Percentiles rank a stretch among this genome's conserved stretches.
Conservation (phyloP, 805 yeast species). For the Candida morakotiae region DNA sequence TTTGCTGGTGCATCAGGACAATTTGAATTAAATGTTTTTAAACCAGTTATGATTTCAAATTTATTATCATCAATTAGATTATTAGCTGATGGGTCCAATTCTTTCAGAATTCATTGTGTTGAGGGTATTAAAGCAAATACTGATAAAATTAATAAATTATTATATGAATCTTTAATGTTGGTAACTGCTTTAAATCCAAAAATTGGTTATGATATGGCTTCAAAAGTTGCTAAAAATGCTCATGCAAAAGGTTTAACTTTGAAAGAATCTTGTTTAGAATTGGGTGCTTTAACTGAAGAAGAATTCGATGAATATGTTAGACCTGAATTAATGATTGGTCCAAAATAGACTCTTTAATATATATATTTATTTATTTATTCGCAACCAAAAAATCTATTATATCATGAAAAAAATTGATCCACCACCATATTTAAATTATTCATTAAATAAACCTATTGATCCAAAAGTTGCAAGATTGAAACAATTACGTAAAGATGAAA, state of each 20-base stretch:
- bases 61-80: constrained; percentile 83
- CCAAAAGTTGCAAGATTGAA: constrained; percentile 70
- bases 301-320: constrained; percentile 96
- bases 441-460: constrained; percentile 27
- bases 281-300: constrained; percentile 74
- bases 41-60: constrained; percentile 93
- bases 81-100: constrained; percentile 81
- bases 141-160: constrained; percentile 78
- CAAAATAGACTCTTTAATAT: constrained; percentile 38
- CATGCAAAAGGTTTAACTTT: constrained; percentile 96
- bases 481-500: constrained; percentile 59
- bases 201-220: constrained; percentile 96
- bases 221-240: constrained; percentile 97
- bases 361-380: neutral
- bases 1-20: constrained; percentile 99
- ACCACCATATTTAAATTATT: neutral
- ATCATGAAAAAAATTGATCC: no score
- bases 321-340: constrained; percentile 98
- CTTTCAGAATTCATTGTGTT: constrained; percentile 93
- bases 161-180: constrained; percentile 95
- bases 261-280: constrained; percentile 90
- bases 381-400: no score
- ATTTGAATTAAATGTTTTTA: constrained; percentile 96
- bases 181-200: constrained; percentile 98
- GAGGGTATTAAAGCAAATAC: constrained; percentile 89